These are phyloP conservation scores for Apiospora aurea DNA, from an alignment of 2,329 filamentous ascomycete genomes.

Conservation along the genomic window DNA sequence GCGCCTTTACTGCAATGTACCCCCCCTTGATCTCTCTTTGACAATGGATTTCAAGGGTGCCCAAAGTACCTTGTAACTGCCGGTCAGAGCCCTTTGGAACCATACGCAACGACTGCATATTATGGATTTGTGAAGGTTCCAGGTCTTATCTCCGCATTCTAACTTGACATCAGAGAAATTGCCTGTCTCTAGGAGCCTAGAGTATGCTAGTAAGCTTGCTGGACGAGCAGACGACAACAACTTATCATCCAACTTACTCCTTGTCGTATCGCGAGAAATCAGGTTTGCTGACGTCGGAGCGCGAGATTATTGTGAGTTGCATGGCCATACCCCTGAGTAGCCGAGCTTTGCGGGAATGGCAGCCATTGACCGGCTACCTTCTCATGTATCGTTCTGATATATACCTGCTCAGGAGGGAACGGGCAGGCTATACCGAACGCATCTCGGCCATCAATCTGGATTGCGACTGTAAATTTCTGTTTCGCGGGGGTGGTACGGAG, in stretches of 20 bases:
- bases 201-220: not conserved
- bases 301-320: not conserved
- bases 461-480: too few species aligned
- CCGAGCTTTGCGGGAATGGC: not conserved
- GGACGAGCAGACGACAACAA: not conserved
- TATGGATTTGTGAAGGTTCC: not conserved
- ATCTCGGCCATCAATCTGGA: not conserved
- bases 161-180: constrained; percentile 1
- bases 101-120: not conserved
- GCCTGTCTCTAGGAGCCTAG: not conserved
- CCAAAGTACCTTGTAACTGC: not conserved
- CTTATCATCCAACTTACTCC: not conserved
- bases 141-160: not conserved
- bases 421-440: not conserved
- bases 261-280: constrained; percentile 2
- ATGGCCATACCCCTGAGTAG: not conserved
- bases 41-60: too few species aligned
- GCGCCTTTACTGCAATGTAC: not conserved
- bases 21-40: not conserved
- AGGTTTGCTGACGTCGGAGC: not conserved
- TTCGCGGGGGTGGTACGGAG: too few species aligned
- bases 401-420: not conserved
- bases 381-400: not conserved
- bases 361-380: not conserved
- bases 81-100: not conserved